These are phyloP conservation scores for Teunomyces gatunensis DNA, from an alignment of 805 yeast genomes.

Conservation along the genomic window DNA sequence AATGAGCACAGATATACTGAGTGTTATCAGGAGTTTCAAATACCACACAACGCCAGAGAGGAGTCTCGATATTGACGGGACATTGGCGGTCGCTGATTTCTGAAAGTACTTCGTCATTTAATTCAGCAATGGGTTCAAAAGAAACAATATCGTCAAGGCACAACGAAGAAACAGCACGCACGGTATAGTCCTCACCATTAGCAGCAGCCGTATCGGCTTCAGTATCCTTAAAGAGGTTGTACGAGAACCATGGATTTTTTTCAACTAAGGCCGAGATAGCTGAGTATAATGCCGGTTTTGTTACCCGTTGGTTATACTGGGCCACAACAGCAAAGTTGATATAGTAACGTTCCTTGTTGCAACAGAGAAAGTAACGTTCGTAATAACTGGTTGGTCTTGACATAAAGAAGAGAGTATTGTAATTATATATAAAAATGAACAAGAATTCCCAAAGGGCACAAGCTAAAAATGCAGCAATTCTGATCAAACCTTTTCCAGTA, in stretches of 20 bases:
- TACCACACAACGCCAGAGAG: constrained; percentile 12
- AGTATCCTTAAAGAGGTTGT: constrained; percentile 6
- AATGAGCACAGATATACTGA: constrained; percentile 6
- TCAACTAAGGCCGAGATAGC: constrained; percentile 6
- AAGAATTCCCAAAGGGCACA: background rate
- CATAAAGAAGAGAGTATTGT: background rate
- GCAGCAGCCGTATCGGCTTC: background rate
- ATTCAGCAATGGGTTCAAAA: background rate
- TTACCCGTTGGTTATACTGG: constrained; percentile 3
- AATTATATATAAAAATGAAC: background rate
- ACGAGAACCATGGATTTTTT: constrained; percentile 10
- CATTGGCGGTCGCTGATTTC: constrained; percentile 2
- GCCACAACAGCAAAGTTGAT: constrained; percentile 9
- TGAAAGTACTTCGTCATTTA: constrained; percentile 5
- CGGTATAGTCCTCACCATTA: constrained; percentile 8
- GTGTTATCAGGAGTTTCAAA: constrained; percentile 1
- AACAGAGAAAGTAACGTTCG: constrained; percentile 11
- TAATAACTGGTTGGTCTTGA: constrained; percentile 2
- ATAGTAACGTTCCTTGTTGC: constrained; percentile 9
- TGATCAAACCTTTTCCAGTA: background rate
- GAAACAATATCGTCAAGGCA: constrained; percentile 7
- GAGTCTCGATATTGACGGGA: constrained; percentile 6
- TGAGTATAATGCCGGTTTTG: constrained; percentile 2
- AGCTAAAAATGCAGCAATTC: too few relatives aligned
- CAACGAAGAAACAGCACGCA: constrained; percentile 8